Percentiles rank a stretch among this genome's conserved stretches.
Evolutionary conservation across 2,329 filamentous ascomycete species (phyloP).

Genomic region (Thielaviopsis cerberus): DNA sequence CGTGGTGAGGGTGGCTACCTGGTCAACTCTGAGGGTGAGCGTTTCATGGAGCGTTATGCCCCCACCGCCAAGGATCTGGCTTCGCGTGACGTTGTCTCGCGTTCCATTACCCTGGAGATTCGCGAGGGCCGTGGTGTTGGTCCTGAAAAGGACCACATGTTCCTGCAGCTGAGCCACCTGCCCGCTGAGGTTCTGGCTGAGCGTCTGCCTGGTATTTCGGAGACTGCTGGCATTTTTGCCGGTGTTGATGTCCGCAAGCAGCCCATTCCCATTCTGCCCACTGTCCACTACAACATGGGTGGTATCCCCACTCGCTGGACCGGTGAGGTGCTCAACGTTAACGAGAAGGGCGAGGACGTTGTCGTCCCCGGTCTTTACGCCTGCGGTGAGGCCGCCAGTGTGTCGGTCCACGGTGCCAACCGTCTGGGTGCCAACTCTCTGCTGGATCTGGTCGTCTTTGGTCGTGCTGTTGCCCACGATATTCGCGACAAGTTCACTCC

Average conservation of each 20-base stretch:
- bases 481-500: slow-evolving; percentile 88
- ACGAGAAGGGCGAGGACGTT: slow-evolving; percentile 73
- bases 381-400: slow-evolving; percentile 90
- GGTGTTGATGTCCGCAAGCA: slow-evolving; percentile 95
- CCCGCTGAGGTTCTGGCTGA: slow-evolving; percentile 83
- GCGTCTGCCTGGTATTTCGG: slow-evolving; percentile 93
- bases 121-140: slow-evolving; percentile 93
- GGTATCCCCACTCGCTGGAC: slow-evolving; percentile 96
- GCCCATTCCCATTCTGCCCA: slow-evolving; percentile 88
- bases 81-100: slow-evolving; percentile 85
- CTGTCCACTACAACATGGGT: slow-evolving; percentile 99
- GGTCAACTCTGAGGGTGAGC: slow-evolving; percentile 91
- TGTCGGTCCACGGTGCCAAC: slow-evolving; percentile 96
- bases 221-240: slow-evolving; percentile 92
- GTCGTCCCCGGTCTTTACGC: slow-evolving; percentile 89
- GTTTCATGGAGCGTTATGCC: slow-evolving; percentile 98
- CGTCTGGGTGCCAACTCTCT: slow-evolving; percentile 96
- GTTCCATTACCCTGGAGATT: slow-evolving; percentile 97
- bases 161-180: slow-evolving; percentile 89
- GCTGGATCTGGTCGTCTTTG: slow-evolving; percentile 91
- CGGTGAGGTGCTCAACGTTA: slow-evolving; percentile 81
- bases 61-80: slow-evolving; percentile 96
- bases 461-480: slow-evolving; percentile 89
- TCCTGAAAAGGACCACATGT: slow-evolving; percentile 95
- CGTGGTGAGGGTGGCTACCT: slow-evolving; percentile 97